Evolutionary conservation across 75 land plant genomes (phyloP), one percentile per base, ranked within the genome.

Genomic region (Gnetum montanum): DNA sequence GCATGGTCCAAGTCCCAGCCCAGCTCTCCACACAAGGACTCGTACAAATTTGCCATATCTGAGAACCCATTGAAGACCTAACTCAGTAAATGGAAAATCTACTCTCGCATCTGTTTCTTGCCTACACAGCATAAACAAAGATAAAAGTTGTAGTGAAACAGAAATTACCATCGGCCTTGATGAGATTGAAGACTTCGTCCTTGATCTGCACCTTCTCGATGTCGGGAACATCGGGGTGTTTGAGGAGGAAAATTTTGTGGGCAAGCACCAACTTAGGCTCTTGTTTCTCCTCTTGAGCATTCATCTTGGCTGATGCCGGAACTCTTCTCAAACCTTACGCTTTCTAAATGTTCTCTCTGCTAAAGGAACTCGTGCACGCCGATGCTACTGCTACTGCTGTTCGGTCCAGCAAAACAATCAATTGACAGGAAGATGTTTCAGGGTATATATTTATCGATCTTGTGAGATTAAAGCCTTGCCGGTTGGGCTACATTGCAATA

Each of bases 21-120:
- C 34, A 60, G 49, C 40, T 70, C 68, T 3, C 54, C 72, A 8
- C 60, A 78, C 44, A 80, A 83, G 36, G 77, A 72, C 71, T 89
- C 75, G 64, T 82, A 94, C 20, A 84, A 68, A 18, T 82, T 67
- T 18, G 75, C 82, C 98, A 94, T 94, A 49, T 90, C 98, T 88
- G 56, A 37, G 38, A 13, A 1, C 15, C 28, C 3, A 44, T 12
- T 6, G 53, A 36, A 11, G 19, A 18, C 18, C 15, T 11, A 19
- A 31, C 20, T 46, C 34, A 15, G 44, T 13, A 28, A 15, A 8
- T 25, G 57, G n/a, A 53, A 27, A 58, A n/a, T 3, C n/a, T 7
- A 34, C 29, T 3, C 46, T 15, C 24, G 7, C 29, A 2, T 41
- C 29, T 25, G 2, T n/a, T 26, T 10, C 43, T 20, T 4, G 8